These are phyloP conservation scores for Jamesozyma gamospora DNA, from an alignment of 805 yeast genomes.

Conservation along the genomic window DNA sequence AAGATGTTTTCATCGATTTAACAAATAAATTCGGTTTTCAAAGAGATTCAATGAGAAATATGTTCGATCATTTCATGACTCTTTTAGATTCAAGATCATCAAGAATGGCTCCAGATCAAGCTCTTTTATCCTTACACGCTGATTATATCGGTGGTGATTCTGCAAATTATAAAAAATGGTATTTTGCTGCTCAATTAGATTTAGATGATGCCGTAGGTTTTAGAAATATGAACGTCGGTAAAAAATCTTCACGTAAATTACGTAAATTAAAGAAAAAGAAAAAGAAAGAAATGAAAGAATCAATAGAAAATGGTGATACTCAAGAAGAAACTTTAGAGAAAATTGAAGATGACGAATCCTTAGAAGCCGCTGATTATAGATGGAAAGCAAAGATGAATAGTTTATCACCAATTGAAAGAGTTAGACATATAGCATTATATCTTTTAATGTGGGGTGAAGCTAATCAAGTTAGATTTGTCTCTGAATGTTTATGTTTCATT, in stretches of 20 bases:
- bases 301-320: slow-evolving; percentile 42
- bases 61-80: slow-evolving; percentile 83
- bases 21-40: slow-evolving; percentile 82
- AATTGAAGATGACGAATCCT: slow-evolving; percentile 73
- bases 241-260: slow-evolving; percentile 58
- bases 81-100: slow-evolving; percentile 74
- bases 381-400: slow-evolving; percentile 77
- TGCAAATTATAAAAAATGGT: slow-evolving; percentile 82
- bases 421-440: slow-evolving; percentile 67
- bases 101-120: slow-evolving; percentile 85
- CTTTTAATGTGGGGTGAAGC: slow-evolving; percentile 84
- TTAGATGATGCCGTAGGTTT: slow-evolving; percentile 78
- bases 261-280: slow-evolving; percentile 70
- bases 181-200: slow-evolving; percentile 79
- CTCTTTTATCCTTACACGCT: slow-evolving; percentile 70
- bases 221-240: slow-evolving; percentile 65
- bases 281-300: slow-evolving; percentile 59
- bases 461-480: slow-evolving; percentile 86
- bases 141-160: slow-evolving; percentile 84
- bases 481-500: slow-evolving; percentile 84
- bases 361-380: slow-evolving; percentile 71
- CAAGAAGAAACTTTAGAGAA: slow-evolving; percentile 50
- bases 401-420: slow-evolving; percentile 66
- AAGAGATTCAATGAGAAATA: slow-evolving; percentile 86
- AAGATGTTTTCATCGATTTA: slow-evolving; percentile 75